Evolutionary conservation across 2,329 filamentous ascomycete species (phyloP), one percentile per base, ranked within the genome.

Genomic region (Fusarium sp.): DNA sequence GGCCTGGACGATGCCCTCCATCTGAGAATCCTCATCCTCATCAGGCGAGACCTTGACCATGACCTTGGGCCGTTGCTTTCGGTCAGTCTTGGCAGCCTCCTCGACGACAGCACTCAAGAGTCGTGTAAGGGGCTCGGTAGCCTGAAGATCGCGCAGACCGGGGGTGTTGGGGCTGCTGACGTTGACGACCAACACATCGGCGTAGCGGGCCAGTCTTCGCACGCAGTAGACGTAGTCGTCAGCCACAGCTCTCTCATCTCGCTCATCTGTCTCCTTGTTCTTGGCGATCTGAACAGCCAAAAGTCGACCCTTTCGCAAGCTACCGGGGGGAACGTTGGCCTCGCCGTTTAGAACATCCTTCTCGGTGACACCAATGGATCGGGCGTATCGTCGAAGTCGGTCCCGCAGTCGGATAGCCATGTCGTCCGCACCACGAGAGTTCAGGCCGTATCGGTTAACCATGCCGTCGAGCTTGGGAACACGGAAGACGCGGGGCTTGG

Each of bases 31-130:
- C 22, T 93, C 91, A 81, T 98, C 95, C 84, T 98, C 97, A 78
- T 99, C 97, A 0, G 97, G 97, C 68, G 94, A 97, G 22, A 99
- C 96, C 86, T 99, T 99, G 79, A 99, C 97, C 94, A 99, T 98
- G 67, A 99, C 94, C 73, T 79, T 81, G 62, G 84, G 84, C 79
- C 92, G 94, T 1, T 88, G 90, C 81, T 90, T 93, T 75, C 95
- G 88, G 31, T 93, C 87, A 14, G 93, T 89, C 71, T 87, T 86
- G 75, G 89, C 86, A 1, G 95, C 95, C 65, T 96, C 94, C 18
- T 90, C 87, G 2, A 98, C 96, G 0, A 98, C 96, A 1, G 94
- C 94, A 11, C 88, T 90, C 45, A 99, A 85, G 56, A 99, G 92
- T 47, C 90, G 87, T 3, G 95, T 96, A 66, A 99, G 85, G 1